phyloP scores from a whole-genome alignment of 257 asterid species.

The Knoxia roxburghii region DNA sequence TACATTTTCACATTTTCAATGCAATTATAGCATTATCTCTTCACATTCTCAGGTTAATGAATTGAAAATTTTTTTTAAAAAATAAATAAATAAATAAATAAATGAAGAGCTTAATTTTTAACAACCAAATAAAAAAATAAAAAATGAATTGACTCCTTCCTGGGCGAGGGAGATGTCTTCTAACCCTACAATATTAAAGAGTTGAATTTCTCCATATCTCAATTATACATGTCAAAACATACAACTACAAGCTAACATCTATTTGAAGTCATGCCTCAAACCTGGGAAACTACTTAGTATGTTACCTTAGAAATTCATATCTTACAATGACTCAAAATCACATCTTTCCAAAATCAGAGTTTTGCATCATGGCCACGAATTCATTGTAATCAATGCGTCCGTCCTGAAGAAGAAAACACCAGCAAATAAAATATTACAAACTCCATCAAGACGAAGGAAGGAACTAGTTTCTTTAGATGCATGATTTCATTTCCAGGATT shows the following conservation, averaged over 20 bases:
- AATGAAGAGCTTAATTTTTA: too few relatives aligned
- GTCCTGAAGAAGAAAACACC: conserved; percentile 37
- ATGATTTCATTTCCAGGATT: neutral
- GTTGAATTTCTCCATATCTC: neutral
- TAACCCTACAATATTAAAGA: conserved; percentile 22
- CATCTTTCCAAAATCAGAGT: conserved; percentile 44
- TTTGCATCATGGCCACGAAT: conserved; percentile 88
- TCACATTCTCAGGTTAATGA: too few relatives aligned
- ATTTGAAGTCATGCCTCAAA: conserved; percentile 7
- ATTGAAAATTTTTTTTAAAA: too few relatives aligned
- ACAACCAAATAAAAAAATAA: too few relatives aligned
- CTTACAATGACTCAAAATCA: conserved; percentile 25
- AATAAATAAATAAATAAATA: too few relatives aligned
- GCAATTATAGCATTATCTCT: too few relatives aligned
- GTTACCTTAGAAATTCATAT: neutral
- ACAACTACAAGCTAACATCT: conserved; percentile 9
- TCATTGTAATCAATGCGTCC: conserved; percentile 77
- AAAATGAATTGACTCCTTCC: too few relatives aligned
- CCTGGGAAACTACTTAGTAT: neutral
- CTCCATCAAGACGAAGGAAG: too few relatives aligned
- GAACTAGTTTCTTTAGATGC: too few relatives aligned
- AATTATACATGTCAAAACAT: conserved; percentile 1
- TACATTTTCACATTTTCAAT: too few relatives aligned
- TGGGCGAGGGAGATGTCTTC: conserved; percentile 24
- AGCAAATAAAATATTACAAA: too few relatives aligned